These are phyloP conservation scores for Colletotrichum chrysophilum DNA, from an alignment of 2,329 filamentous ascomycete genomes.

Conservation along the genomic window DNA sequence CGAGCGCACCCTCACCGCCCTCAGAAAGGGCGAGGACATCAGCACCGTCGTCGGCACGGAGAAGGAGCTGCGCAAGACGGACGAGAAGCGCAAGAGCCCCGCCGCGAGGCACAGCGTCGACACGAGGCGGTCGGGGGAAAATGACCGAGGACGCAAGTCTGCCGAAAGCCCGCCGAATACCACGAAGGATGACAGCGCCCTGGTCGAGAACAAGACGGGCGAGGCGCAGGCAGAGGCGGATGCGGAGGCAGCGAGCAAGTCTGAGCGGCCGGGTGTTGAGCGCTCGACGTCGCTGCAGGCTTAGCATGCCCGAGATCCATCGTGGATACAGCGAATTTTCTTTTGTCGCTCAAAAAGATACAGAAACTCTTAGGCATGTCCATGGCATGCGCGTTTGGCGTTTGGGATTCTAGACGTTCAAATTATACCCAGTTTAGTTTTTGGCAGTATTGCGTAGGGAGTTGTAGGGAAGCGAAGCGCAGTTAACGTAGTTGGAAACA, in stretches of 20 bases:
- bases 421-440: constrained; percentile 4
- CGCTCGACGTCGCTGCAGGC: constrained; percentile 1
- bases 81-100: constrained; percentile 21
- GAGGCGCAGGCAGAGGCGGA: not conserved
- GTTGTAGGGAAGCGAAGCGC: not conserved
- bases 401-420: not conserved
- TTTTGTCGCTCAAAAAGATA: not conserved
- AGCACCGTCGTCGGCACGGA: constrained; percentile 33
- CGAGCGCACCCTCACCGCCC: constrained; percentile 47
- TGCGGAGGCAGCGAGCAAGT: not conserved
- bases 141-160: not conserved
- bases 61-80: constrained; percentile 24
- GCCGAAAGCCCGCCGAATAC: not conserved
- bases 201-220: not conserved
- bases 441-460: not conserved
- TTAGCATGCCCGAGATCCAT: not conserved
- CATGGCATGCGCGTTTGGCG: not conserved
- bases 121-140: not conserved
- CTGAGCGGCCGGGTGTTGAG: constrained; percentile 1
- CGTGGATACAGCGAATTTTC: not conserved
- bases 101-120: constrained; percentile 8
- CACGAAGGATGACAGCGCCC: not conserved
- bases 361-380: not conserved
- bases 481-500: not conserved
- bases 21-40: constrained; percentile 48